phyloP scores from a whole-genome alignment of 805 yeast species.

The Pichia thaimueangensis region DNA sequence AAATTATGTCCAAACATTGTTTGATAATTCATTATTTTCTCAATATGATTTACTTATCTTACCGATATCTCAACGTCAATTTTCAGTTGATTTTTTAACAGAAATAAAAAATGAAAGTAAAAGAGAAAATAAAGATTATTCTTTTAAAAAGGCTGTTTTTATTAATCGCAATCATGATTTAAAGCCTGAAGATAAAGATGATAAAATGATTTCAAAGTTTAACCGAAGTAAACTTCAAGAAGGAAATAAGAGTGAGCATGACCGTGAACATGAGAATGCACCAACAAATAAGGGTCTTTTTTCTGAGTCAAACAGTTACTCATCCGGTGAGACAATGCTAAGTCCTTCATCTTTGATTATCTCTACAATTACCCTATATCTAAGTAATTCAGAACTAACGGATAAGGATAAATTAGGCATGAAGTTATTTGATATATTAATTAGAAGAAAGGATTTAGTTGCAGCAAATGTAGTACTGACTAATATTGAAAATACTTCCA shows the following conservation, averaged over 20 bases:
- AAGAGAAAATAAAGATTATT: slow-evolving; percentile 9
- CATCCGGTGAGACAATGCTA: slow-evolving; percentile 24
- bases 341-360: slow-evolving; percentile 26
- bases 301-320: slow-evolving; percentile 1
- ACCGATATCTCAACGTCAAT: slow-evolving; percentile 22
- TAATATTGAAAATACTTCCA: slow-evolving; percentile 1
- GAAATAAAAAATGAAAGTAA: slow-evolving; percentile 15
- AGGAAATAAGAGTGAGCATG: not conserved
- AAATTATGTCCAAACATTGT: slow-evolving; percentile 19
- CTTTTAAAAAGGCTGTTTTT: slow-evolving; percentile 20
- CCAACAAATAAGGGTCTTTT: no score
- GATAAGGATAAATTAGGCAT: slow-evolving; percentile 21
- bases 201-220: not conserved
- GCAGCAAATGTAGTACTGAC: slow-evolving; percentile 8
- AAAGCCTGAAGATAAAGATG: not conserved
- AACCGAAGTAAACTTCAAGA: not conserved
- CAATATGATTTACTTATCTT: slow-evolving; percentile 21
- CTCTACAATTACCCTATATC: slow-evolving; percentile 19
- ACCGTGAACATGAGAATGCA: not conserved
- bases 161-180: slow-evolving; percentile 25
- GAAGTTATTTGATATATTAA: slow-evolving; percentile 21
- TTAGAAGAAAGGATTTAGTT: slow-evolving; percentile 16
- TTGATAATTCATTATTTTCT: slow-evolving; percentile 17
- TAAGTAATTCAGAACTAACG: slow-evolving; percentile 15
- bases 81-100: slow-evolving; percentile 9